Evolutionary conservation across 768 basidiomycete species (phyloP).

Genomic region (Lyophyllum decastes): DNA sequence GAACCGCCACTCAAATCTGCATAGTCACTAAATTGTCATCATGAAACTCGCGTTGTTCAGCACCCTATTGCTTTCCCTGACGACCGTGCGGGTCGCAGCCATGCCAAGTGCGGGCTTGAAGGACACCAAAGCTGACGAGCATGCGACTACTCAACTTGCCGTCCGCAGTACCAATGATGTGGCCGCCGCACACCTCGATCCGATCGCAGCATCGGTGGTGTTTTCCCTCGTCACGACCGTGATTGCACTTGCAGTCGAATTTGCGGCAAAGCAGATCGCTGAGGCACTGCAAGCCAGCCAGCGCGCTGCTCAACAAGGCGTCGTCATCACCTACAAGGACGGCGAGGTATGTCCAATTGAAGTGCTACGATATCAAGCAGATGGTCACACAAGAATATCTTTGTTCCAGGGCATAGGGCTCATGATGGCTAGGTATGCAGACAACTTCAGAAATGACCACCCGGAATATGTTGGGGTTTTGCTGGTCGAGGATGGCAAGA

Average conservation of each 20-base stretch:
- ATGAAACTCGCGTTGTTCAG: not conserved
- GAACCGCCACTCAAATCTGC: too few species aligned
- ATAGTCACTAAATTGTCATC: too few species aligned
- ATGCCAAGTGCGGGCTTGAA: not conserved
- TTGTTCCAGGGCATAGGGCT: too few species aligned
- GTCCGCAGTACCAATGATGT: not conserved
- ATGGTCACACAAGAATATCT: not conserved
- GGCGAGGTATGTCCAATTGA: not conserved
- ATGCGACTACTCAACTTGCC: not conserved
- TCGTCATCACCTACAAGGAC: not conserved
- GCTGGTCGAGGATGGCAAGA: too few species aligned
- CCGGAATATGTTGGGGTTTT: too few species aligned
- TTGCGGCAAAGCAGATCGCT: not conserved
- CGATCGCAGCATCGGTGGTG: not conserved
- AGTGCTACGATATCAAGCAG: not conserved
- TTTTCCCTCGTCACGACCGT: not conserved
- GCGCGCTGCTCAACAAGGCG: not conserved
- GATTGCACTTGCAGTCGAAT: not conserved
- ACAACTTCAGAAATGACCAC: too few species aligned
- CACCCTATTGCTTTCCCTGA: not conserved
- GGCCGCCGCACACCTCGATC: not conserved
- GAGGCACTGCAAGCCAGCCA: not conserved
- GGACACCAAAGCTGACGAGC: not conserved
- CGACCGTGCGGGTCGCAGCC: not conserved
- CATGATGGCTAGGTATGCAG: too few species aligned